Percentiles rank a stretch among this genome's conserved stretches.
These are phyloP conservation scores for Fusarium gaditjirri DNA, from an alignment of 2,329 filamentous ascomycete genomes.

Conservation along the genomic window DNA sequence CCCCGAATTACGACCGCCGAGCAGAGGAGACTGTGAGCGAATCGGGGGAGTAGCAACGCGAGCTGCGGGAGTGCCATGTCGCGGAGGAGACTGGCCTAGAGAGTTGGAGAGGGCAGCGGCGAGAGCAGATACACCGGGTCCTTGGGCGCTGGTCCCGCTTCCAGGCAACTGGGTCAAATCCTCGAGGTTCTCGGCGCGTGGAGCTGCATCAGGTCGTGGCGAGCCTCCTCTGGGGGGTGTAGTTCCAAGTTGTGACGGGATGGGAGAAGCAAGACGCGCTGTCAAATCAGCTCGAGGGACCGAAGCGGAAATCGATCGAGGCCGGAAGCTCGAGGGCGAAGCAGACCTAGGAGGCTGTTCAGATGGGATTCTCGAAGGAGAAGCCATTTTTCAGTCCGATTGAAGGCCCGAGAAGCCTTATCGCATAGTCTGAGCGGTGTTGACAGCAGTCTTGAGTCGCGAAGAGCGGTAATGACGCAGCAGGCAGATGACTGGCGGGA, in stretches of 20 bases:
- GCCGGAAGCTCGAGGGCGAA: constrained; percentile 59
- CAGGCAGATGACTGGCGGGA: neutral
- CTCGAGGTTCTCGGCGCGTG: constrained; percentile 47
- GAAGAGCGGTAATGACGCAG: constrained; percentile 30
- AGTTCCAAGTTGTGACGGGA: constrained; percentile 55
- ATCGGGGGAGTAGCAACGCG: constrained; percentile 67
- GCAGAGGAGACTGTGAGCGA: constrained; percentile 52
- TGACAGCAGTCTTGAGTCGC: constrained; percentile 12
- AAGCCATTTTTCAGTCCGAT: constrained; percentile 49
- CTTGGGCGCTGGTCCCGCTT: constrained; percentile 71
- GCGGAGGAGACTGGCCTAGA: constrained; percentile 74
- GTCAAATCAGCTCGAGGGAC: constrained; percentile 68
- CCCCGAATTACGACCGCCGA: constrained; percentile 54
- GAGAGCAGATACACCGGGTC: constrained; percentile 87
- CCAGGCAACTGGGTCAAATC: constrained; percentile 72
- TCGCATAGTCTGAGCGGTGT: constrained; percentile 40
- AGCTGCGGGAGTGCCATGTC: constrained; percentile 70
- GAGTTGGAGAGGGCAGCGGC: constrained; percentile 86
- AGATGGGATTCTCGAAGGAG: constrained; percentile 52
- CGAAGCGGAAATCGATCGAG: constrained; percentile 62
- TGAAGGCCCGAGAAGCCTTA: constrained; percentile 33
- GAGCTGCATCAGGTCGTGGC: constrained; percentile 41
- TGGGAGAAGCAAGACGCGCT: constrained; percentile 69
- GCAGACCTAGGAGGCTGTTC: constrained; percentile 56
- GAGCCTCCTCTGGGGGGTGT: constrained; percentile 52